Evolutionary conservation across 345 rosid genomes (phyloP).

Genomic region (Brassica incana): DNA sequence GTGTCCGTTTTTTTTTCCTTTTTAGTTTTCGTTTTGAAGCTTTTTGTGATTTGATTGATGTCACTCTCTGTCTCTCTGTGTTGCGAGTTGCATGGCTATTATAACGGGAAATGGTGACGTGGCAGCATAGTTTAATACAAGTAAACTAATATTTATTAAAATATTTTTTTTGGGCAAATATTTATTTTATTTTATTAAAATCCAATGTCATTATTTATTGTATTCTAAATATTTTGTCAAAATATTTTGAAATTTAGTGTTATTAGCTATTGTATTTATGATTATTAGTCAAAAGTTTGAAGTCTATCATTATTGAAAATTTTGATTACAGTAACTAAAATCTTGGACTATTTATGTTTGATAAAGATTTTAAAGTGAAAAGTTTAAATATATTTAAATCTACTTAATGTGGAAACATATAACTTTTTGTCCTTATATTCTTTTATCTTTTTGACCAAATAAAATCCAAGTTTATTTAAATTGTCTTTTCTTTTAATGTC

Average conservation of each 20-base stretch:
- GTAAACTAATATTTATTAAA: too few species aligned
- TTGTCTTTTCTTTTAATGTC: not conserved
- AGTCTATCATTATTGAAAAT: too few species aligned
- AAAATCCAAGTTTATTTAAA: not conserved
- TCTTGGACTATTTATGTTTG: not conserved
- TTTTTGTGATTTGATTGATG: constrained; percentile 9
- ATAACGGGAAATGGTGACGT: constrained; percentile 39
- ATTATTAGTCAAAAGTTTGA: not conserved
- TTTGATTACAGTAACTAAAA: not conserved
- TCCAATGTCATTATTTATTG: not conserved
- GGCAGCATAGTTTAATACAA: not conserved
- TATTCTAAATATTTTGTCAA: too few species aligned
- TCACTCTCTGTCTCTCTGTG: not conserved
- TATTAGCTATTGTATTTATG: not conserved
- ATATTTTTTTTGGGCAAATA: too few species aligned
- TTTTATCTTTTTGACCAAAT: not conserved
- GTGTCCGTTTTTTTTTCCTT: not conserved
- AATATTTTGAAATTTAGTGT: too few species aligned
- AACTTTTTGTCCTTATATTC: too few species aligned
- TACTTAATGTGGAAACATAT: not conserved
- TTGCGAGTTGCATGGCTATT: constrained; percentile 11
- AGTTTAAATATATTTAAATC: not conserved
- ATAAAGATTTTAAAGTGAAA: not conserved
- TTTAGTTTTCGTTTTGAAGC: not conserved
- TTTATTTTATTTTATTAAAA: too few species aligned